Evolutionary conservation across 129 eudicot genomes (phyloP).

Genomic region (Logfia minima): DNA sequence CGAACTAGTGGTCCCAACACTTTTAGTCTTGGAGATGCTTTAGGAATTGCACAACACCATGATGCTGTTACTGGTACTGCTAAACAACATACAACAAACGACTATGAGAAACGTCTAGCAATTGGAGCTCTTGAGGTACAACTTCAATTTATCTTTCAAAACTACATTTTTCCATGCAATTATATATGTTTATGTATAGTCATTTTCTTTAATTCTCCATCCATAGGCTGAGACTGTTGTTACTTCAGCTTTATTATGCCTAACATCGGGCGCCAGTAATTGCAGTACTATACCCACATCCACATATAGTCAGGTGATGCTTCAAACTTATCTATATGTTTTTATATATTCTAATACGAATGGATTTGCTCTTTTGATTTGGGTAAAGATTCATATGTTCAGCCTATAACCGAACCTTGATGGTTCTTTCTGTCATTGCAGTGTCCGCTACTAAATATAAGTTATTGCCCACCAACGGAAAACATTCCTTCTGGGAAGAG

Average conservation of each 20-base stretch:
- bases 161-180: neutral
- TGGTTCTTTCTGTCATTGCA: slow-evolving; percentile 28
- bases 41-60: slow-evolving; percentile 92
- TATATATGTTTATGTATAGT: neutral
- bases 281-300: slow-evolving; percentile 36
- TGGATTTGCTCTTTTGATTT: neutral
- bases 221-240: slow-evolving; percentile 66
- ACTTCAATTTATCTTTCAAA: neutral
- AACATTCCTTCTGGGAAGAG: slow-evolving; percentile 72
- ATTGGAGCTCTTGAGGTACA: slow-evolving; percentile 80
- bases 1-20: slow-evolving; percentile 45
- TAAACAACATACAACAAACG: slow-evolving; percentile 83
- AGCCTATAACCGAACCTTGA: neutral
- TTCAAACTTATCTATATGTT: neutral
- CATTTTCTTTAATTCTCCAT: slow-evolving; percentile 9
- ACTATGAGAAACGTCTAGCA: slow-evolving; percentile 83
- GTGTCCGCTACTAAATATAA: slow-evolving; percentile 90
- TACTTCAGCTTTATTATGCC: slow-evolving; percentile 67
- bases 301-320: slow-evolving; percentile 60
- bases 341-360: neutral
- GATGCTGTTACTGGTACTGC: slow-evolving; percentile 92
- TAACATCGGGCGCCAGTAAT: slow-evolving; percentile 30
- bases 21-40: slow-evolving; percentile 78
- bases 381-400: slow-evolving; percentile 4
- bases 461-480: slow-evolving; percentile 84